Percentiles rank a stretch among this genome's conserved stretches.
phyloP scores from a whole-genome alignment of 2,329 filamentous ascomycete genomes.

The Neofusicoccum umdonicola region DNA sequence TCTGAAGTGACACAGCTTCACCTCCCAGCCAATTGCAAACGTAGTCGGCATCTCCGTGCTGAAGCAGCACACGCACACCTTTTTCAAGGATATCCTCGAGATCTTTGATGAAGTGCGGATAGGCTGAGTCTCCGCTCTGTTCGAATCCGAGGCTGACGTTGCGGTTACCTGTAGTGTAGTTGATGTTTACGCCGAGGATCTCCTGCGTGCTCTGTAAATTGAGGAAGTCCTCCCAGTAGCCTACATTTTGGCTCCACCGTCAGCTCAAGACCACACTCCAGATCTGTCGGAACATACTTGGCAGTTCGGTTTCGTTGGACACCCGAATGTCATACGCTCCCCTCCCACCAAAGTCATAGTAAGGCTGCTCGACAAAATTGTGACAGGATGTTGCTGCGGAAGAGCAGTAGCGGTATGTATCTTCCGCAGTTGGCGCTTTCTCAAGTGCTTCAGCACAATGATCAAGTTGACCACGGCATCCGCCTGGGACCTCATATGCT shows the following conservation, averaged over 20 bases:
- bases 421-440: conserved; percentile 33
- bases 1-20: conserved; percentile 64
- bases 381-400: conserved; percentile 40
- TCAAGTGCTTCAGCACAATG: conserved; percentile 42
- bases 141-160: conserved; percentile 48
- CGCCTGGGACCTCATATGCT: conserved; percentile 45
- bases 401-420: background rate
- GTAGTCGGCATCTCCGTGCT: conserved; percentile 60
- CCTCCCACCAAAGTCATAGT: conserved; percentile 35
- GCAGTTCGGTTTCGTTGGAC: conserved; percentile 51
- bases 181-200: conserved; percentile 49
- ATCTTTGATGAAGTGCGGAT: conserved; percentile 45
- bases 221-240: conserved; percentile 48
- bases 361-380: conserved; percentile 24
- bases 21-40: conserved; percentile 67
- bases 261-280: too few relatives aligned
- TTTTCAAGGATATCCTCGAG: conserved; percentile 52
- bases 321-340: conserved; percentile 57
- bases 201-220: conserved; percentile 32
- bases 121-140: conserved; percentile 46
- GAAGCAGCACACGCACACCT: conserved; percentile 56
- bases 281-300: conserved; percentile 31
- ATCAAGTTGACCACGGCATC: conserved; percentile 52
- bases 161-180: conserved; percentile 47
- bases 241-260: too few relatives aligned